phyloP scores from a whole-genome alignment of 148 eudicot genomes.

The Salicornia ramosissima region DNA sequence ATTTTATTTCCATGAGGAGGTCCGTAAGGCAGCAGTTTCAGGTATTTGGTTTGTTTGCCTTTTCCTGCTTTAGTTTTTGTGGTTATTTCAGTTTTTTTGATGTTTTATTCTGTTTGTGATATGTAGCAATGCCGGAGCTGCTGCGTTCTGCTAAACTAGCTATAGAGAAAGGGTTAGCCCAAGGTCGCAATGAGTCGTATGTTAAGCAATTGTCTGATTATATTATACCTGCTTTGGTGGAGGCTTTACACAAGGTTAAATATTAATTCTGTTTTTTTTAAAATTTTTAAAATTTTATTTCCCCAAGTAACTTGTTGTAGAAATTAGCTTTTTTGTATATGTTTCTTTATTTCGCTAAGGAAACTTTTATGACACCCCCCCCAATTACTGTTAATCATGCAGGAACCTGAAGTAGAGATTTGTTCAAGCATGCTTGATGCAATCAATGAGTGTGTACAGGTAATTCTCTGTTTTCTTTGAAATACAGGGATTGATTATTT shows the following conservation, averaged over 20 bases:
- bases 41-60: slow-evolving; percentile 36
- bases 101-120: slow-evolving; percentile 10
- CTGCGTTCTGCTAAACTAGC: slow-evolving; percentile 89
- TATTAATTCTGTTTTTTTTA: slow-evolving; percentile 8
- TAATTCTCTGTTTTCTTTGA: too few species aligned
- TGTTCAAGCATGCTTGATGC: slow-evolving; percentile 91
- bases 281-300: too few species aligned
- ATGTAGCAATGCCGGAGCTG: slow-evolving; percentile 91
- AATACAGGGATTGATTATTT: too few species aligned
- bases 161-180: slow-evolving; percentile 89
- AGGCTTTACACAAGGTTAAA: slow-evolving; percentile 86
- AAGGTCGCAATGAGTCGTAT: slow-evolving; percentile 83
- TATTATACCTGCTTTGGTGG: slow-evolving; percentile 84
- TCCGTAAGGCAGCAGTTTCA: slow-evolving; percentile 91
- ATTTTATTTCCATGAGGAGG: slow-evolving; percentile 98
- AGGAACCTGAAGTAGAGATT: slow-evolving; percentile 99
- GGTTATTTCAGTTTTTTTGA: too few species aligned
- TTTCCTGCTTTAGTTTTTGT: too few species aligned
- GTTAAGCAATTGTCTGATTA: slow-evolving; percentile 89
- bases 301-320: too few species aligned
- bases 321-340: too few species aligned
- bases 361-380: not conserved
- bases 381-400: slow-evolving; percentile 23
- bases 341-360: too few species aligned
- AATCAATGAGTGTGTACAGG: slow-evolving; percentile 91